Base-by-base conservation (phyloP, 352 stramenopile genomes). In the Phytophthora aleatoria region DNA sequence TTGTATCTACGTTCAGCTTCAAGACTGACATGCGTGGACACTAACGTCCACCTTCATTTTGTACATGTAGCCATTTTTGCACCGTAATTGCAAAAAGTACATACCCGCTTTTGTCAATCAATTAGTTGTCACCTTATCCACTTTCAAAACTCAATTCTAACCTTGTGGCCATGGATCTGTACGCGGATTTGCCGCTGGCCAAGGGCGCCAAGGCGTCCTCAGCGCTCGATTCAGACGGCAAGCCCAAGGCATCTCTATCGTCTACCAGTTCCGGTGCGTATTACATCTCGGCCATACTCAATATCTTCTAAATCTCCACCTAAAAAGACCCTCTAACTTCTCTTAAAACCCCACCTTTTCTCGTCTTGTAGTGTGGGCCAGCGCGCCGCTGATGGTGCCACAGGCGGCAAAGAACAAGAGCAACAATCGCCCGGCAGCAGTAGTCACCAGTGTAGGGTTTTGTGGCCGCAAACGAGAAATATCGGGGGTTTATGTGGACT, bases 181-280 rank as follows among this genome's bases (percentile, higher is more conserved):
- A 94, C 59, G 85, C 74, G 2, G 85, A 91, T 51, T 63, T 94
- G 47, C 80, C 83, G 72, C 73, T 89, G 48, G 84, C 81, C 30
- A 89, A 90, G 28, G 80, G 84, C 51, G 75, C 78, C 47, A 73
- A 73, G 41, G 53, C 80, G 56, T 78, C 79, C 41, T 61, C 76
- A 9, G 78, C 76, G 51, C 72, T 85, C 57, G 81, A 75, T 35
- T 67, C 67, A 10, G 69, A 91, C 16, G 76, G 66, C 9, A 90
- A 86, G 53, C 70, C 71, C 61, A 88, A 81, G 68, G 33, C 59
- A 2, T 36, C 73, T 36, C 27, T 76, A 1, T 66, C 68, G 4
- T 68, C 61, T 57, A 55, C 57, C 6, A 77, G 47, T 52, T 84
- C 71, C 3, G 66, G 74, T 79, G 24, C 39, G 39, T 55, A 42